Evolutionary conservation across 2,329 filamentous ascomycete species (phyloP).

Genomic region (Aureobasidium pullulans): DNA sequence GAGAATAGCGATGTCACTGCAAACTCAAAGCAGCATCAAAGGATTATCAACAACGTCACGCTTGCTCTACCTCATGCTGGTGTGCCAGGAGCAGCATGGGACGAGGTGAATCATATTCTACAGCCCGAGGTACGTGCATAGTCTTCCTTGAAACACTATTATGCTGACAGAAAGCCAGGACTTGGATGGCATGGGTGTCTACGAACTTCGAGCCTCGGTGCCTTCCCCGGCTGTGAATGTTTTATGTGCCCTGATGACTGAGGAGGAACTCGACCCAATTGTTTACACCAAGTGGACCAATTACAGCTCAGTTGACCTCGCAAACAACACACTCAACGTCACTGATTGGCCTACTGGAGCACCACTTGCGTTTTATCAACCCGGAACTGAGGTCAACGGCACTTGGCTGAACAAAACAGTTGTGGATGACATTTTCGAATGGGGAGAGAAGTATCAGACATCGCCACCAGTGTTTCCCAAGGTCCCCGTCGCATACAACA

Average conservation of each 20-base stretch:
- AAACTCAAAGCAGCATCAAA: constrained; percentile 46
- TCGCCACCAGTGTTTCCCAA: constrained; percentile 35
- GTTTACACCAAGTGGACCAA: constrained; percentile 55
- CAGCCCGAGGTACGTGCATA: constrained; percentile 50
- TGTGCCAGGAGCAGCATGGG: constrained; percentile 56
- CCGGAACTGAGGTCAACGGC: background rate
- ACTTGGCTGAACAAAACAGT: constrained; percentile 18
- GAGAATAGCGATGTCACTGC: constrained; percentile 42
- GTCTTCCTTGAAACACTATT: background rate
- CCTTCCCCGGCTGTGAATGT: constrained; percentile 65
- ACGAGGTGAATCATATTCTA: constrained; percentile 56
- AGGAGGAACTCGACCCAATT: constrained; percentile 54
- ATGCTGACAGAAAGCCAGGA: constrained; percentile 24
- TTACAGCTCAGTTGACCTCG: too few relatives aligned
- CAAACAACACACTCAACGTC: constrained; percentile 22
- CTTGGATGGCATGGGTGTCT: constrained; percentile 58
- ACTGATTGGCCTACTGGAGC: constrained; percentile 19
- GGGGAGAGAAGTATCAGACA: constrained; percentile 45
- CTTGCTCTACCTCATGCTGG: constrained; percentile 70
- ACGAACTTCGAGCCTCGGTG: constrained; percentile 60
- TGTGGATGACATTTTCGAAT: constrained; percentile 65
- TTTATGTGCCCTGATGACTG: constrained; percentile 60
- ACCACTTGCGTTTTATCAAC: background rate
- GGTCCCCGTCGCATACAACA: constrained; percentile 57
- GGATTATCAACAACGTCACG: constrained; percentile 68